Evolutionary conservation across 2,329 filamentous ascomycete species (phyloP), one percentile per base, ranked within the genome.

Genomic region (Stromatinia cepivora): DNA sequence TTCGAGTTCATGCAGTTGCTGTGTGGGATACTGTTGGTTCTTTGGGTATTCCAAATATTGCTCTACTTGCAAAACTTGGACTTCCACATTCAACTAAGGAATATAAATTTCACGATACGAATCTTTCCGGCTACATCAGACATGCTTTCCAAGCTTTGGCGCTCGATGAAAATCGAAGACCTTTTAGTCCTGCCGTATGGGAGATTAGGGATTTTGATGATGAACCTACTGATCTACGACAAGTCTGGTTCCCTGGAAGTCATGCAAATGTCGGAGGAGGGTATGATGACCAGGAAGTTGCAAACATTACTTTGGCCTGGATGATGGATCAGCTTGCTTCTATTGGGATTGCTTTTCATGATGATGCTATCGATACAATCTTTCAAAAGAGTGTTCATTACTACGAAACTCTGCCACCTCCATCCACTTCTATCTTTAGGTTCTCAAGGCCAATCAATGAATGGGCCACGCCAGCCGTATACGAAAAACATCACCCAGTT

Each of bases 131-230:
- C 59, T 78, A 78, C 69, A 79, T 85, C 46, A 78, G 81, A 69
- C 78, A 84, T 74, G 84, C 83, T 3, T 85, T 85, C 70, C 84
- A 85, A 71, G 83, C 83, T 11, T 76, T 86, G 9, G 82, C 83
- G 8, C 79, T 85, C 11, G 84, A 85, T 71, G 84, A 85, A 72
- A 81, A 81, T 46, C 79, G 84, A 52, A 70, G 71, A 17, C 75
- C 80, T 0, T 83, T 82, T 71, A 70, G 69, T 11, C 80, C 81
- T 34, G 78, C 81, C 13, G 72, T 83, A 13, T 83, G 81, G 81
- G 78, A 80, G 68, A 73, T 74, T 69, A 71, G 64, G 36, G 54
- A 74, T 57, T 69, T 70, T 46, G 64, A 72, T 13, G 70, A 73
- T 45, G 59, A 64, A n/a, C 73, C 72, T 4, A 67, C 71, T 36